Conservation (phyloP, 2,329 filamentous ascomycete species). For the Fusarium sp. region DNA sequence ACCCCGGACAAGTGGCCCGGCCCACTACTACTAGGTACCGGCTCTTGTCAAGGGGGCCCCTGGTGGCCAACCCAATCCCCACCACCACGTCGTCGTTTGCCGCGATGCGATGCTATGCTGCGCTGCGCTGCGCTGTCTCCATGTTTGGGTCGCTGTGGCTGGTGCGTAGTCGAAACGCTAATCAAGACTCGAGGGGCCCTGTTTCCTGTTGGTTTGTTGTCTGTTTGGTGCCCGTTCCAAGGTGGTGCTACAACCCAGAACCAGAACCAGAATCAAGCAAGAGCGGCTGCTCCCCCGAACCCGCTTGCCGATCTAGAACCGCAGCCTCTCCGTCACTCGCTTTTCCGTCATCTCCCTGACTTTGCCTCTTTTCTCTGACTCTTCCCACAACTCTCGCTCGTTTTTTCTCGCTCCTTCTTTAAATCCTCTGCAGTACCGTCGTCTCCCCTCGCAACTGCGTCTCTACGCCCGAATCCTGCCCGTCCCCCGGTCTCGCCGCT, state of each 20-base stretch:
- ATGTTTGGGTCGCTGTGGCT: constrained; percentile 26
- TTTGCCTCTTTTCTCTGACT: constrained; percentile 38
- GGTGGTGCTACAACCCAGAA: constrained; percentile 9
- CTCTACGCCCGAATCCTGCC: background rate
- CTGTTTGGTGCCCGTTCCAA: constrained; percentile 14
- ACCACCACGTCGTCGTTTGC: constrained; percentile 21
- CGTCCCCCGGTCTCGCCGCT: constrained; percentile 2
- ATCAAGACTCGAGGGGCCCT: constrained; percentile 17
- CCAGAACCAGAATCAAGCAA: too few species aligned
- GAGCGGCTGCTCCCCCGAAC: constrained; percentile 36
- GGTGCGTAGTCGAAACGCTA: constrained; percentile 31
- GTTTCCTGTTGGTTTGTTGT: constrained; percentile 13
- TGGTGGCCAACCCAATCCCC: constrained; percentile 10
- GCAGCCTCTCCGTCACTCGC: constrained; percentile 39
- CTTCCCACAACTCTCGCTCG: constrained; percentile 16
- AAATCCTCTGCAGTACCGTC: background rate
- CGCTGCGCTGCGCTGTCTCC: background rate
- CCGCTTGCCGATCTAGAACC: constrained; percentile 45
- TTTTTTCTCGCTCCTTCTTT: background rate
- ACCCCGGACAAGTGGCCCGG: constrained; percentile 19
- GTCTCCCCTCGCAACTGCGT: background rate
- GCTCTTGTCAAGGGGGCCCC: constrained; percentile 1
- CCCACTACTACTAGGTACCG: constrained; percentile 3
- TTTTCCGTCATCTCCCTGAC: constrained; percentile 21
- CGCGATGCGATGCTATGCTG: constrained; percentile 22